Conservation (phyloP, 176 grass and related monocot species). For the Zoysia japonica region DNA sequence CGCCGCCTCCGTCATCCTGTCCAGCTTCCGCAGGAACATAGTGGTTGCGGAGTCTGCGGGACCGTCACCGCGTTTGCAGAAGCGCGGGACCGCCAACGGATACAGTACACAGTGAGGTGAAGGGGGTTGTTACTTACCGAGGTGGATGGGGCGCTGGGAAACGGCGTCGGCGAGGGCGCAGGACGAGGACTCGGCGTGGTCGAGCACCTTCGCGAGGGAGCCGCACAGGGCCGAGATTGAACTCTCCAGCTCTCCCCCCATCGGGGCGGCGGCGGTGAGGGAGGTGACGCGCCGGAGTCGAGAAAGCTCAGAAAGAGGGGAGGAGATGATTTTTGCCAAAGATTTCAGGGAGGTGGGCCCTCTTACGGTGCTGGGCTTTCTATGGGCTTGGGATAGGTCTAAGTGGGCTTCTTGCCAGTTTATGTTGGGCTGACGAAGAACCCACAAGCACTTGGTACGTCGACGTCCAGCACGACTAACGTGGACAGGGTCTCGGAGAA, state of each 20-base stretch:
- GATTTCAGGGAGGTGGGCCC: not conserved
- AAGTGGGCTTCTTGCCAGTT: no score
- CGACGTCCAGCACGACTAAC: no score
- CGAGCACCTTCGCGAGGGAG: slow-evolving; percentile 54
- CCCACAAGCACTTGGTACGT: no score
- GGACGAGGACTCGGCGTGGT: slow-evolving; percentile 60
- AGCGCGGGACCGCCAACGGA: not conserved
- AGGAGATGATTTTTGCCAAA: not conserved
- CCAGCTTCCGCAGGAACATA: slow-evolving; percentile 67
- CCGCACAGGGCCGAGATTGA: slow-evolving; percentile 57
- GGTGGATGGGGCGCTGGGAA: slow-evolving; percentile 62
- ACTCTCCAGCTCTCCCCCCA: slow-evolving; percentile 47
- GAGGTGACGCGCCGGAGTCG: slow-evolving; percentile 27
- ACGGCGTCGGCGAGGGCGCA: slow-evolving; percentile 67
- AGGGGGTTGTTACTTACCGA: slow-evolving; percentile 39
- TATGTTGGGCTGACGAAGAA: no score
- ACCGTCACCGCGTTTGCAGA: not conserved
- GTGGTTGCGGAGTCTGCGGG: slow-evolving; percentile 59
- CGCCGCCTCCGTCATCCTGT: slow-evolving; percentile 45
- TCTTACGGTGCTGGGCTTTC: no score
- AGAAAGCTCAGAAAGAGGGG: no score
- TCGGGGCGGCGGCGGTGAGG: not conserved
- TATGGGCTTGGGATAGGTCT: no score
- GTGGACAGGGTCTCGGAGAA: no score
- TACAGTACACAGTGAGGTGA: not conserved